Conservation (phyloP, 805 yeast genomes). For the Metschnikowia santaceciliae region DNA sequence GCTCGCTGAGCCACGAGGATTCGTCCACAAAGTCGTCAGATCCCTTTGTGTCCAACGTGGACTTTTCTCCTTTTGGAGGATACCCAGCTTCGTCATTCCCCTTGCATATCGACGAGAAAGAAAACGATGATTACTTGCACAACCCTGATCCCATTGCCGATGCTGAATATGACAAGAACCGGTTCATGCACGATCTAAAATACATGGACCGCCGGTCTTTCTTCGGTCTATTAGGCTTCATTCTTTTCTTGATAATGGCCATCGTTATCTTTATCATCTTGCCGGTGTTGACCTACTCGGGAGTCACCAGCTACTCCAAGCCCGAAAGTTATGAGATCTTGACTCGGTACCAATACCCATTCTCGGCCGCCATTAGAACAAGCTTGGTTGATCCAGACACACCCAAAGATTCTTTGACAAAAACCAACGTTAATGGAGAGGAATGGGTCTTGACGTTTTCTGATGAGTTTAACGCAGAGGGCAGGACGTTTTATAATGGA, state of each 20-base stretch:
- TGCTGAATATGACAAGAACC: slow-evolving; percentile 73
- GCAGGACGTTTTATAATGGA: slow-evolving; percentile 41
- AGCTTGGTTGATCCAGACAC: slow-evolving; percentile 40
- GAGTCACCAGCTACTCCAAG: slow-evolving; percentile 41
- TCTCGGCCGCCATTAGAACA: slow-evolving; percentile 34
- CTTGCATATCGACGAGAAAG: slow-evolving; percentile 84
- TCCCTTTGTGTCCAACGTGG: slow-evolving; percentile 47
- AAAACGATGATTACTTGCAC: slow-evolving; percentile 90
- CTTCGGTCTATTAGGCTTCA: slow-evolving; percentile 59
- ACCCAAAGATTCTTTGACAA: slow-evolving; percentile 27
- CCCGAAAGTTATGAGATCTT: slow-evolving; percentile 16
- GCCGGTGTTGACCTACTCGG: slow-evolving; percentile 83
- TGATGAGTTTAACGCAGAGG: slow-evolving; percentile 42
- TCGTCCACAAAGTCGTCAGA: slow-evolving; percentile 21
- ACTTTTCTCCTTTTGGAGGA: slow-evolving; percentile 91
- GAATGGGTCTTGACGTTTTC: slow-evolving; percentile 37
- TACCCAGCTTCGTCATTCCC: slow-evolving; percentile 94
- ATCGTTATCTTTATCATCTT: slow-evolving; percentile 67
- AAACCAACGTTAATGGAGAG: slow-evolving; percentile 47
- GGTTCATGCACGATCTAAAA: slow-evolving; percentile 62
- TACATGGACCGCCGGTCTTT: slow-evolving; percentile 59
- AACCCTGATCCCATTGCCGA: slow-evolving; percentile 95
- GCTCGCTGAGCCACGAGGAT: slow-evolving; percentile 17
- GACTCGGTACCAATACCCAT: slow-evolving; percentile 30
- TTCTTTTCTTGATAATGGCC: slow-evolving; percentile 56